Base-by-base conservation (phyloP, 345 rosid genomes). In the Aquilaria malaccensis region DNA sequence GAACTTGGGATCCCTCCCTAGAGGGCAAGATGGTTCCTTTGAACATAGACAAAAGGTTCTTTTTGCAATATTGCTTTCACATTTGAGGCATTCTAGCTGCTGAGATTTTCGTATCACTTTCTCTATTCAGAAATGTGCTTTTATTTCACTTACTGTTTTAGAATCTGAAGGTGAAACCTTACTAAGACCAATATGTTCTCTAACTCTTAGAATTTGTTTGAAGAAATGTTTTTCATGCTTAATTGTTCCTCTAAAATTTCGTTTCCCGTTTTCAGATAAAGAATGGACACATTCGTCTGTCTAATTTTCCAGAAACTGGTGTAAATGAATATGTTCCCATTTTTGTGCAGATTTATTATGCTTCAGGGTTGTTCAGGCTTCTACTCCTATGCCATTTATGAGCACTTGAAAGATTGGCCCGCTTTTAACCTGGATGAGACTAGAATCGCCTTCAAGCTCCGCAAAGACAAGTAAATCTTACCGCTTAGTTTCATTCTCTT, bases 321-420 rank as follows among this genome's bases (percentile, higher is more conserved):
- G 11, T 31, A 11, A 30, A 30, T 31, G 13, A 62, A 4, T 13
- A 22, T 15, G 14, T 7, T 63, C 50, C 15, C 0, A 22, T 55
- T 30, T 41, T 33, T 33, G 7, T 15, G 46, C 74, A 89, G 96
- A 84, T 93, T 84, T 63, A 76, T 87, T 54, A 69, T 93, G 89
- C 88, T 93, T 50, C 77, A 85, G 3, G 82, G 81, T 33, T 83
- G 85, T 11, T 85, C 96, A 0, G 98, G 97, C 29, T 84, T 85
- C 76, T 93, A 89, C 77, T 75, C 94, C 2, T 89, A 89, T n/a
- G 91, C 96, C 55, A 84, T 84, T 61, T 93, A 79, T 1, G 91
- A 93, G 71, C 91, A 85, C 67, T 70, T 80, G 22, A 22, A 69
- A 61, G 88, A 87, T 45, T 89, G 96, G 98, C 98, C 97, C 68